phyloP scores from a whole-genome alignment of 2,329 filamentous ascomycete genomes.

The Hansfordia pulvinata region DNA sequence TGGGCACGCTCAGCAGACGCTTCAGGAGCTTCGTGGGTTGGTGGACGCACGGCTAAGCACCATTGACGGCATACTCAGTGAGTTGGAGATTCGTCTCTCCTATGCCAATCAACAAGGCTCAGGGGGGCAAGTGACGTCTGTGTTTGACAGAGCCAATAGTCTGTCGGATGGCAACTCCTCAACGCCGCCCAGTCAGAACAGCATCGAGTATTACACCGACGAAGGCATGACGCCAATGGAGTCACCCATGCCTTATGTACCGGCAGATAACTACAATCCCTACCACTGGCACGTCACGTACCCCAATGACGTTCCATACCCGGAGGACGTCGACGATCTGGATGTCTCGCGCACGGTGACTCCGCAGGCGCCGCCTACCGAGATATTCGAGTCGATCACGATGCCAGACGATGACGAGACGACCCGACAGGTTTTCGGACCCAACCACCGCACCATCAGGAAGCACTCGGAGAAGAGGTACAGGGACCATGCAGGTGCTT shows the following conservation, averaged over 20 bases:
- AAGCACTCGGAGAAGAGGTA: slow-evolving; percentile 24
- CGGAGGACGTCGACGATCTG: slow-evolving; percentile 7
- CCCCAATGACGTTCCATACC: slow-evolving; percentile 13
- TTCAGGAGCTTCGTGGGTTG: slow-evolving; percentile 15
- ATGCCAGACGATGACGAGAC: slow-evolving; percentile 16
- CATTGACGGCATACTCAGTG: slow-evolving; percentile 27
- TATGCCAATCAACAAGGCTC: slow-evolving; percentile 21
- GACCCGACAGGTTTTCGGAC: slow-evolving; percentile 11
- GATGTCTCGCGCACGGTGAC: slow-evolving; percentile 17
- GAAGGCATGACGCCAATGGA: slow-evolving; percentile 13
- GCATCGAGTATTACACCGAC: slow-evolving; percentile 11
- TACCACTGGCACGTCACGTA: slow-evolving; percentile 24
- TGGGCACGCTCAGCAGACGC: too few species aligned
- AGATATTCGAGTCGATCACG: slow-evolving; percentile 17
- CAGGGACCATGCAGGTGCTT: slow-evolving; percentile 28
- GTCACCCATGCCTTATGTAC: too few species aligned
- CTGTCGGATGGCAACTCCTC: slow-evolving; percentile 31
- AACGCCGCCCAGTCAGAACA: slow-evolving; percentile 22
- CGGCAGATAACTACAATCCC: too few species aligned
- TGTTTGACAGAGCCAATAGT: slow-evolving; percentile 36
- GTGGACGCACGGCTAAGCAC: slow-evolving; percentile 21
- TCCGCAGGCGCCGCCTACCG: slow-evolving; percentile 12
- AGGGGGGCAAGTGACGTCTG: slow-evolving; percentile 22
- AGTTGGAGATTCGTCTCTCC: slow-evolving; percentile 25
- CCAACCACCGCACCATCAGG: slow-evolving; percentile 26